These are phyloP conservation scores for Rubus parviflorus DNA, from an alignment of 306 rosid genomes.

Conservation along the genomic window DNA sequence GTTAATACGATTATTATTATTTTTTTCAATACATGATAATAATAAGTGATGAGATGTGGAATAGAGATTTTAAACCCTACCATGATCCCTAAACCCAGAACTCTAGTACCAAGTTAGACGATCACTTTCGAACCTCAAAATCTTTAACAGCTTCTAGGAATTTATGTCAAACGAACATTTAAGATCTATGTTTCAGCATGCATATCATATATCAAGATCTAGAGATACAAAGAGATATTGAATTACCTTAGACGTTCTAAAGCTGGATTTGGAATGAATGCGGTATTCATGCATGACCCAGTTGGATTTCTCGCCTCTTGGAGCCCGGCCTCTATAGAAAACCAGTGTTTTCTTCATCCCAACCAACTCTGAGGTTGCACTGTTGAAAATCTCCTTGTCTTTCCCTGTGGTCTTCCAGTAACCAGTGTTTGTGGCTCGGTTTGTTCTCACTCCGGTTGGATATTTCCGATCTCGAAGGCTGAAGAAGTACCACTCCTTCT, in stretches of 20 bases:
- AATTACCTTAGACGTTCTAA: constrained; percentile 62
- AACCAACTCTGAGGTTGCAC: constrained; percentile 58
- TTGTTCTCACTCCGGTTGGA: constrained; percentile 90
- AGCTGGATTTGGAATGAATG: constrained; percentile 61
- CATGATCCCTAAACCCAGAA: background rate
- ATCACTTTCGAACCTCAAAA: background rate
- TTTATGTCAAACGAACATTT: background rate
- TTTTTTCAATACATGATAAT: too few relatives aligned
- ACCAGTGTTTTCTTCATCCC: constrained; percentile 97
- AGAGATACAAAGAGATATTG: background rate
- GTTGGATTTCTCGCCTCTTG: constrained; percentile 85
- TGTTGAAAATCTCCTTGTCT: constrained; percentile 77
- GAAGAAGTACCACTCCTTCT: constrained; percentile 93
- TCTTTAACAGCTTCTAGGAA: background rate
- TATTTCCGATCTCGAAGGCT: constrained; percentile 86
- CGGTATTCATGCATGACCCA: constrained; percentile 99
- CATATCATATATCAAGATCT: background rate
- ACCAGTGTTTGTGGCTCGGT: constrained; percentile 86
- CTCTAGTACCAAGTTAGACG: background rate
- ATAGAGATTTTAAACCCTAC: too few relatives aligned
- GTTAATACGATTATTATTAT: too few relatives aligned
- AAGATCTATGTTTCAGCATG: background rate
- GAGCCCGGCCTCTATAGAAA: constrained; percentile 95
- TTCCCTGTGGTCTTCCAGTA: constrained; percentile 97
- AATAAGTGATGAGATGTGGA: too few relatives aligned